Evolutionary conservation across 495 filamentous ascomycete genomes (phyloP).

Genomic region (Hypoxylon perforatum): DNA sequence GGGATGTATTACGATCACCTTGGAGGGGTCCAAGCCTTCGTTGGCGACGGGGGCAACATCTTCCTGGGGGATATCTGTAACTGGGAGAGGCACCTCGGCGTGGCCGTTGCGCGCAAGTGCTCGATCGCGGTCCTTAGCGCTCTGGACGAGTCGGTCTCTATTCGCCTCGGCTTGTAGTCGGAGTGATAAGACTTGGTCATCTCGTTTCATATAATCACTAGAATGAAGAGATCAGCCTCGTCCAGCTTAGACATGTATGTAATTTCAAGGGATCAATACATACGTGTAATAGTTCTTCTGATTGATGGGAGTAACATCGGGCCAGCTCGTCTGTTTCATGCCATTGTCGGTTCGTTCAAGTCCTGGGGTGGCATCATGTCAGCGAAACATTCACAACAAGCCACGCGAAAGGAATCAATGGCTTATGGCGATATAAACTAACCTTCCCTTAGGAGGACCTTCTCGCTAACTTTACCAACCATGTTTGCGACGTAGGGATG

Average conservation of each 20-base stretch:
- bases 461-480: slow-evolving; percentile 66
- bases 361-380: slow-evolving; percentile 61
- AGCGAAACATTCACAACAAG: slow-evolving; percentile 1
- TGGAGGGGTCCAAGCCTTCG: slow-evolving; percentile 77
- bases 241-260: not conserved
- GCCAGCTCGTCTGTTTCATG: slow-evolving; percentile 94
- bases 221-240: slow-evolving; percentile 36
- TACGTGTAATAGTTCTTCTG: slow-evolving; percentile 99
- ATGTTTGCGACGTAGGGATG: slow-evolving; percentile 42
- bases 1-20: slow-evolving; percentile 95
- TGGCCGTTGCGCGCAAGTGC: slow-evolving; percentile 80
- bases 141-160: slow-evolving; percentile 79
- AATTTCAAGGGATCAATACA: slow-evolving; percentile 45
- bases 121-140: slow-evolving; percentile 86
- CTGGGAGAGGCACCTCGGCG: slow-evolving; percentile 65
- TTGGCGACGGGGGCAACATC: slow-evolving; percentile 67
- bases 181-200: slow-evolving; percentile 92
- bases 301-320: slow-evolving; percentile 90
- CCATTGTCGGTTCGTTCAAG: slow-evolving; percentile 97
- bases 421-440: slow-evolving; percentile 12
- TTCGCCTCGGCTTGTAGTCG: slow-evolving; percentile 86
- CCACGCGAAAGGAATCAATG: not conserved
- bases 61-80: slow-evolving; percentile 68
- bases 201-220: slow-evolving; percentile 96
- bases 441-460: slow-evolving; percentile 64